Percentiles rank a stretch among this genome's conserved stretches.
Evolutionary conservation across 345 rosid species (phyloP).

Genomic region (Dipteronia sinensis): DNA sequence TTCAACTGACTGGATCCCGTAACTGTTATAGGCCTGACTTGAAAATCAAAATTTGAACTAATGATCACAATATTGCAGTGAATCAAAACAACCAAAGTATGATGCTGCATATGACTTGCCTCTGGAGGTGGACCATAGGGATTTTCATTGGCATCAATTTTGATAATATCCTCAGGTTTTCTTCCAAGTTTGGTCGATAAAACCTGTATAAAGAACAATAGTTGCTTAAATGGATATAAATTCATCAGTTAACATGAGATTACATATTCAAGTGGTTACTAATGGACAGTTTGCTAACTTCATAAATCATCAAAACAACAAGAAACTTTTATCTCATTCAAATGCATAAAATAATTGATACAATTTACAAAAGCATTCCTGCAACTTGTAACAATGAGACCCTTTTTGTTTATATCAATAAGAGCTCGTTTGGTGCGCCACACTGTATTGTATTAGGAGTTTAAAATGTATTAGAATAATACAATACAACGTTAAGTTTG

Average conservation of each 20-base stretch:
- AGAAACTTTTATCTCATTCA: not conserved
- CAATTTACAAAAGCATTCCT: not conserved
- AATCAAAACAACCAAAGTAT: not conserved
- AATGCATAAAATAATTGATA: not conserved
- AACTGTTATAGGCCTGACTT: not conserved
- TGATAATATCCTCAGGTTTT: conserved; percentile 92
- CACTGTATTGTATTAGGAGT: no score
- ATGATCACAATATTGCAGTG: not conserved
- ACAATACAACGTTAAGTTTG: no score
- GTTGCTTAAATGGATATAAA: not conserved
- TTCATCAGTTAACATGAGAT: not conserved
- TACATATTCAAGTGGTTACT: not conserved
- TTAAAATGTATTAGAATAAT: no score
- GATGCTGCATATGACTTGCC: conserved; percentile 47
- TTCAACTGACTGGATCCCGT: not conserved
- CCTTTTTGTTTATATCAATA: not conserved
- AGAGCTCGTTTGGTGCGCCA: no score
- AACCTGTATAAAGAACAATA: conserved; percentile 45
- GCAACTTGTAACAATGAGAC: not conserved
- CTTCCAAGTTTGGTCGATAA: conserved; percentile 80
- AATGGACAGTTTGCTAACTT: not conserved
- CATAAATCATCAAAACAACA: not conserved
- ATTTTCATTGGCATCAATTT: conserved; percentile 97
- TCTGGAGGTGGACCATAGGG: conserved; percentile 99
- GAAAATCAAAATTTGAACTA: not conserved